Evolutionary conservation across 2,329 filamentous ascomycete species (phyloP).

Genomic region (Knoxdaviesia capensis): DNA sequence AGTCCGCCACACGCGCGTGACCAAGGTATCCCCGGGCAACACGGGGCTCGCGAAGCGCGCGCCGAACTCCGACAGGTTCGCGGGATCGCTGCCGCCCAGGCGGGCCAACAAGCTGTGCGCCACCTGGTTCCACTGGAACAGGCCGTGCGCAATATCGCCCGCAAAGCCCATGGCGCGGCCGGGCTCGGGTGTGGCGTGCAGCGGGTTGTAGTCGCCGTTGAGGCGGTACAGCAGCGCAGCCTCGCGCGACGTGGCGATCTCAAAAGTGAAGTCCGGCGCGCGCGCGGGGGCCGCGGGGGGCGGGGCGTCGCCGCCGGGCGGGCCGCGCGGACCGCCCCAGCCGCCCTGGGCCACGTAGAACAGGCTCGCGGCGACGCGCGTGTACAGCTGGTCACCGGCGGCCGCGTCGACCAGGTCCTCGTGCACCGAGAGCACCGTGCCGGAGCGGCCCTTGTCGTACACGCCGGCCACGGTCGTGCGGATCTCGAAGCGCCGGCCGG

Average conservation of each 20-base stretch:
- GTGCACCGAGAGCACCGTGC: slow-evolving; percentile 65
- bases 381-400: slow-evolving; percentile 27
- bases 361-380: slow-evolving; percentile 40
- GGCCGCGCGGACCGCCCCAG: slow-evolving; percentile 85
- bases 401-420: slow-evolving; percentile 51
- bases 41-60: slow-evolving; percentile 75
- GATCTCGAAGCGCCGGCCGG: slow-evolving; percentile 54
- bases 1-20: slow-evolving; percentile 63
- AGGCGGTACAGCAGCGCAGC: slow-evolving; percentile 63
- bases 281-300: slow-evolving; percentile 48
- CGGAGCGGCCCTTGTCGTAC: slow-evolving; percentile 76
- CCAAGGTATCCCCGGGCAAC: slow-evolving; percentile 61
- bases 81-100: slow-evolving; percentile 57
- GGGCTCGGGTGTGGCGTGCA: slow-evolving; percentile 72
- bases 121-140: slow-evolving; percentile 72
- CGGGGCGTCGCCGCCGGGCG: slow-evolving; percentile 57
- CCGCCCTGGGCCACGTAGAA: slow-evolving; percentile 65
- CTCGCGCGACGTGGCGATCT: slow-evolving; percentile 50
- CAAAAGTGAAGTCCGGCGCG: slow-evolving; percentile 48
- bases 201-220: slow-evolving; percentile 87
- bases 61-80: slow-evolving; percentile 74
- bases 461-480: slow-evolving; percentile 63
- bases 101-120: slow-evolving; percentile 52
- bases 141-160: slow-evolving; percentile 71
- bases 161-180: slow-evolving; percentile 82